These are phyloP conservation scores for Alternaria sp. DNA, from an alignment of 2,329 filamentous ascomycete genomes.

Conservation along the genomic window DNA sequence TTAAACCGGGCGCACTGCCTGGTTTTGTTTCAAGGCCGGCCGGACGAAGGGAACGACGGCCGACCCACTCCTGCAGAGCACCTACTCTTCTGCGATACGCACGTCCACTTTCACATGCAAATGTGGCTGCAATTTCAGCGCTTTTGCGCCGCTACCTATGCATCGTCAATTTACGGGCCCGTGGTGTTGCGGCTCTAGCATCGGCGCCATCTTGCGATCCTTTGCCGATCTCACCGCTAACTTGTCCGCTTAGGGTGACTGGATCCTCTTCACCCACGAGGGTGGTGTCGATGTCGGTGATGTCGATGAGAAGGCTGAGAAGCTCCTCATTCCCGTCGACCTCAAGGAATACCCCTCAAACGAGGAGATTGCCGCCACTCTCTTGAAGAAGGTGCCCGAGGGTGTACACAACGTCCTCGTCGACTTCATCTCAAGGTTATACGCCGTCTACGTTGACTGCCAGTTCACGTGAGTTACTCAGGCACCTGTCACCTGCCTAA, in stretches of 20 bases:
- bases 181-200: conserved; percentile 44
- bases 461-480: conserved; percentile 76
- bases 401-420: conserved; percentile 98
- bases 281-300: conserved; percentile 99
- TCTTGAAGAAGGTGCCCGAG: conserved; percentile 92
- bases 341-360: conserved; percentile 94
- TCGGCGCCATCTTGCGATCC: conserved; percentile 33
- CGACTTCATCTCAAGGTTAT: conserved; percentile 98
- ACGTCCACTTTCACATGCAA: conserved; percentile 46
- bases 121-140: conserved; percentile 20
- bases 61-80: conserved; percentile 47
- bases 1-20: conserved; percentile 32
- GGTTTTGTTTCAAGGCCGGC: conserved; percentile 46
- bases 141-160: conserved; percentile 18
- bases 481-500: neutral
- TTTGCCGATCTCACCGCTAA: conserved; percentile 37
- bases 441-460: conserved; percentile 99
- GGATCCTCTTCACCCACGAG: conserved; percentile 99
- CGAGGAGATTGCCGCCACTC: conserved; percentile 81
- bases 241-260: conserved; percentile 76
- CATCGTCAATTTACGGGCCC: conserved; percentile 21
- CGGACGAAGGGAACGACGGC: conserved; percentile 49
- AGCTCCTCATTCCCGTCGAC: conserved; percentile 96
- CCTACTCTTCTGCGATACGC: conserved; percentile 37
- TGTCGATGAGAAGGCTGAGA: conserved; percentile 98